These are phyloP conservation scores for Leishmania tarentolae DNA, from an alignment of 208 protist genomes.

Conservation along the genomic window DNA sequence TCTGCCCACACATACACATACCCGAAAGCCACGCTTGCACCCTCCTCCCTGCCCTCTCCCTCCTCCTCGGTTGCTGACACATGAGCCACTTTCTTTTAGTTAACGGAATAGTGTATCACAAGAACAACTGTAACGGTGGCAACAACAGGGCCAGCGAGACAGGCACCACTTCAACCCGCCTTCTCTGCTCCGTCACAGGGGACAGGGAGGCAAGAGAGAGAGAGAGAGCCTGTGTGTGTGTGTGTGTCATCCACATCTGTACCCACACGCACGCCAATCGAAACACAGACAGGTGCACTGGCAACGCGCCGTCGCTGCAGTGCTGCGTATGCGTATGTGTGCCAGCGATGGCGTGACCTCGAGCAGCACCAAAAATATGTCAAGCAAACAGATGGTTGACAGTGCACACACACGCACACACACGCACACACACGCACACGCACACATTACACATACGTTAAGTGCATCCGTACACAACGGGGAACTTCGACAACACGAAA, in stretches of 20 bases:
- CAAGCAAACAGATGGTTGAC: not conserved
- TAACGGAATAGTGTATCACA: not conserved
- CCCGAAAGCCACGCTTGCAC: not conserved
- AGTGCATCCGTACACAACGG: not conserved
- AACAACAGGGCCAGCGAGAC: not conserved
- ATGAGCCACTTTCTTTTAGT: not conserved
- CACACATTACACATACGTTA: no score
- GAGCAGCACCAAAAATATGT: not conserved
- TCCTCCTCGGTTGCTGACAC: not conserved
- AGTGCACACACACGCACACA: not conserved
- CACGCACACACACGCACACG: not conserved
- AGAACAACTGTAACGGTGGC: not conserved
- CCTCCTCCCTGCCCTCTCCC: not conserved
- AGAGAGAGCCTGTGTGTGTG: no score
- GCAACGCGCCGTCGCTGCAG: not conserved
- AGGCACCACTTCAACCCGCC: not conserved
- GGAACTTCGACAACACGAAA: slow-evolving; percentile 6
- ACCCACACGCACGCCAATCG: not conserved
- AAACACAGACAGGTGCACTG: no score
- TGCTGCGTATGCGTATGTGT: not conserved
- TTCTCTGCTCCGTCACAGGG: not conserved
- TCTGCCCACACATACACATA: not conserved
- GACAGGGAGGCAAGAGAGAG: not conserved
- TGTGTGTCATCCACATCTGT: no score
- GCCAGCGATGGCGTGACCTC: not conserved